Base-by-base conservation (phyloP, 495 filamentous ascomycete species). In the Filosporella fistucella region DNA sequence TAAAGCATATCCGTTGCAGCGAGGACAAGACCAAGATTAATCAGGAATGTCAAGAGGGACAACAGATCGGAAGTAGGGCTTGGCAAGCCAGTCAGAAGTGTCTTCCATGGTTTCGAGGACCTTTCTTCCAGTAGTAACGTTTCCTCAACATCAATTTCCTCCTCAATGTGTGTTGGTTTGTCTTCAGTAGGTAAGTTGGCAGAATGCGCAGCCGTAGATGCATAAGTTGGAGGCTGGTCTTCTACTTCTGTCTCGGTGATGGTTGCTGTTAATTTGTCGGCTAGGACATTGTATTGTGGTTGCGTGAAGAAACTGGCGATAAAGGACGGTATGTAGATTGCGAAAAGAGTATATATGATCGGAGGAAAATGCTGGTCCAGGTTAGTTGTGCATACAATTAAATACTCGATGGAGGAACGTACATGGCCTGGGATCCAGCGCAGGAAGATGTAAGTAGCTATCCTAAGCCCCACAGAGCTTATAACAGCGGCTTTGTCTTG, bases 11-110 rank as follows among this genome's bases (percentile, higher is more conserved):
- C 93, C 25, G 81, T 70, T 0, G 82, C 74, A 54, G 89, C 73
- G 9, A 78, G 63, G 12, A 87, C 70, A 16, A 89, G 70, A 1
- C 75, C 60, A 22, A 77, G 49, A 61, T 96, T 97, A 58, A 93
- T 76, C 18, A 77, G 56, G 8, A 87, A 75, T 0, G 87, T 89
- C 8, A 77, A 47, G n/a, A 71, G 59, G 47, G 79, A 84, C 22
- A 84, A 54, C 7, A 68, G 54, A 25, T 74, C 63, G 24, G 73
- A 78, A 16, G 72, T 78, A 7, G 86, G 78, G 56, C 74, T 84
- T 4, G 93, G 91, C 0, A 84, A 68, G 4, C 91, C 93, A n/a
- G 78, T 78, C 28, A 95, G 63, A 10, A 96, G 66, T 1, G 84
- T 86, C 47, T 72, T 72, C 30, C 84, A 58, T 0, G 69, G 67